Conservation (phyloP, 345 rosid species). For the Aquilaria sinensis region DNA sequence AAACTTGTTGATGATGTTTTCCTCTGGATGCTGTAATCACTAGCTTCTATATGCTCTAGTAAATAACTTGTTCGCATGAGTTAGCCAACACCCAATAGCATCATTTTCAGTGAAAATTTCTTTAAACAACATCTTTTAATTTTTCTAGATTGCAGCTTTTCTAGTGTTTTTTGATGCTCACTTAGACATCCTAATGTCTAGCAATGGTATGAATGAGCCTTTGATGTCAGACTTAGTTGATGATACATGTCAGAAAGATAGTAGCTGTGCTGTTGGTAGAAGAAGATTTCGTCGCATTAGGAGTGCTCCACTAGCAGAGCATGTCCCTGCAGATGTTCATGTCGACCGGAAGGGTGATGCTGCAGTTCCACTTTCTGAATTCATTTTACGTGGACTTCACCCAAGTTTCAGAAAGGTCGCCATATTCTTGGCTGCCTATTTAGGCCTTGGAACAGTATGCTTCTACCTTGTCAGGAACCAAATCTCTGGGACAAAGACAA, state of each 20-base stretch:
- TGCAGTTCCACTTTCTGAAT: slow-evolving; percentile 19
- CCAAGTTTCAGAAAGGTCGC: slow-evolving; percentile 42
- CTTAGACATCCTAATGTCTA: slow-evolving; percentile 36
- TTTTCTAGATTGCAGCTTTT: too few species aligned
- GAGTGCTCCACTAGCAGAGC: slow-evolving; percentile 70
- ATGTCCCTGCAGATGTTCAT: slow-evolving; percentile 15
- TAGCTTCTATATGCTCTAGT: too few species aligned
- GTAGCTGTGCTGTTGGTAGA: slow-evolving; percentile 21
- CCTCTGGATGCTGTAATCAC: too few species aligned
- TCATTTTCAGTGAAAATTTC: too few species aligned
- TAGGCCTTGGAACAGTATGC: slow-evolving; percentile 53
- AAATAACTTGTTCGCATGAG: too few species aligned
- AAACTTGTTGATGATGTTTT: too few species aligned
- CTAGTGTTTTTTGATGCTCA: too few species aligned
- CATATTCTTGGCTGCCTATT: slow-evolving; percentile 35
- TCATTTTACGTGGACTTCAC: slow-evolving; percentile 38
- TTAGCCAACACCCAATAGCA: too few species aligned
- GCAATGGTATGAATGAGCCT: slow-evolving; percentile 36
- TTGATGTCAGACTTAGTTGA: slow-evolving; percentile 33
- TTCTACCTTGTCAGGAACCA: slow-evolving; percentile 49
- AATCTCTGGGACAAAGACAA: slow-evolving; percentile 60
- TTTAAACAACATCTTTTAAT: too few species aligned
- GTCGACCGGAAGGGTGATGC: slow-evolving; percentile 2
- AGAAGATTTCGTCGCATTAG: slow-evolving; percentile 49
- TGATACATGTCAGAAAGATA: slow-evolving; percentile 19